Base-by-base conservation (phyloP, 805 yeast genomes). In the Zygosaccharomyces bisporus region DNA sequence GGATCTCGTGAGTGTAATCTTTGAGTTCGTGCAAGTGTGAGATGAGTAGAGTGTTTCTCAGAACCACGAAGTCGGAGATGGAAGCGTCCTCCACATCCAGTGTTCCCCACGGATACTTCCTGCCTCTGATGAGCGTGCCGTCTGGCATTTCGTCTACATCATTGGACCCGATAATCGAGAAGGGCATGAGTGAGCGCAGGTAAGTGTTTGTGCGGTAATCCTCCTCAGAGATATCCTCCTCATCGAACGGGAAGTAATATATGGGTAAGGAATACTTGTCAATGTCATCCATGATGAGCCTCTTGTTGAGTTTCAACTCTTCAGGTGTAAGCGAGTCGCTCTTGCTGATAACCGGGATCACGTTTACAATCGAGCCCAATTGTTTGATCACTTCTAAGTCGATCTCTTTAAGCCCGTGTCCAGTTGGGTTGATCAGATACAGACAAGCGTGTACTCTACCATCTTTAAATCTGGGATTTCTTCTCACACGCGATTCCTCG, bases 11-110 rank as follows among this genome's bases (percentile, higher is more conserved):
- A 6, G 97, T 89, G 58, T 78, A 75, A 57, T 89, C 96, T 68
- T 87, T 87, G 66, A 89, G 79, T 61, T 89, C 96, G 61, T 82
- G 82, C 66, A 89, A 75, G 67, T 88, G 96, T 13, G 93, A 81
- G 57, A 86, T 83, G 58, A 89, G 75, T 47, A 89, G 70, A 3
- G 89, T 79, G 58, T 86, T 87, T 63, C 89, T 81, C 64, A 89
- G 73, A 33, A 85, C 76, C 34, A 86, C 77, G 61, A 89, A 85
- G 66, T 89, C 96, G 52, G 88, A 83, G 50, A 78, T 74, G 43
- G 82, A 83, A 25, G 90, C 82, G 63, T 82, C 79, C 57, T 81
- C 86, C 39, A 81, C 75, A 56, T 80, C 81, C 50, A 81, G 69
- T 44, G 73, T 69, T 13, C 83, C 76, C 73, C 80, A 73, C 46